These are phyloP conservation scores for Cytospora piceicola DNA, from an alignment of 2,329 filamentous ascomycete species.

Conservation along the genomic window DNA sequence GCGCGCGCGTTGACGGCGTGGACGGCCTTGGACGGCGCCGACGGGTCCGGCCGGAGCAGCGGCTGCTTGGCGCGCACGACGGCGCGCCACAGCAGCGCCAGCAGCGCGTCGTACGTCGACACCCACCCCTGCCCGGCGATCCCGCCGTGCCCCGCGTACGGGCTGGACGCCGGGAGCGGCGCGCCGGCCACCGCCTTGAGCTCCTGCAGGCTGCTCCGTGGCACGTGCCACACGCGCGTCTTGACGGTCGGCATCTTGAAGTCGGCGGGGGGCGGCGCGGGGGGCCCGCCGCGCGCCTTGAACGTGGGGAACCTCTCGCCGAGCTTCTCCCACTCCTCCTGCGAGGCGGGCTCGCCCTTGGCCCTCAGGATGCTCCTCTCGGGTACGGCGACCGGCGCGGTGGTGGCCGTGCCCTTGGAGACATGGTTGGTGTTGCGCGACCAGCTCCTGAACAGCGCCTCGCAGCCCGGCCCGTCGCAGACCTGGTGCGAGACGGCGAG, in stretches of 20 bases:
- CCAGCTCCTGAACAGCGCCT: slow-evolving; percentile 37
- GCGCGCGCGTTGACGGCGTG: slow-evolving; percentile 36
- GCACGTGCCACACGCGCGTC: slow-evolving; percentile 35
- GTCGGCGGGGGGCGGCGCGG: slow-evolving; percentile 33
- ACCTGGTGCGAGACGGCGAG: slow-evolving; percentile 36
- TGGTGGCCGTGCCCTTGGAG: slow-evolving; percentile 19
- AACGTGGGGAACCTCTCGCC: slow-evolving; percentile 19
- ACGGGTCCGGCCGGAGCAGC: slow-evolving; percentile 31
- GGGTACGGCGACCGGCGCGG: not conserved
- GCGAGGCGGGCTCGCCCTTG: not conserved
- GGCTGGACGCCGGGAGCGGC: not conserved
- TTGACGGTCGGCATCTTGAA: slow-evolving; percentile 36
- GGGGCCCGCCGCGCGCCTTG: slow-evolving; percentile 30
- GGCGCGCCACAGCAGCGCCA: slow-evolving; percentile 35
- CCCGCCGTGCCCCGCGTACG: not conserved
- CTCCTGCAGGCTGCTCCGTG: slow-evolving; percentile 30
- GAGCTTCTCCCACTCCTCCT: slow-evolving; percentile 14
- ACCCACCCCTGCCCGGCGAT: slow-evolving; percentile 28
- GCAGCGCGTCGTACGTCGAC: slow-evolving; percentile 37
- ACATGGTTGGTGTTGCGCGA: slow-evolving; percentile 35
- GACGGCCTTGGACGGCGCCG: slow-evolving; percentile 20
- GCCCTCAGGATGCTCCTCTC: slow-evolving; percentile 3
- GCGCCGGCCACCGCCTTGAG: slow-evolving; percentile 31
- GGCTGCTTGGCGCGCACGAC: slow-evolving; percentile 33
- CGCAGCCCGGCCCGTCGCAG: slow-evolving; percentile 36